Evolutionary conservation across 495 filamentous ascomycete genomes (phyloP).

Genomic region (Parmelia sp.): DNA sequence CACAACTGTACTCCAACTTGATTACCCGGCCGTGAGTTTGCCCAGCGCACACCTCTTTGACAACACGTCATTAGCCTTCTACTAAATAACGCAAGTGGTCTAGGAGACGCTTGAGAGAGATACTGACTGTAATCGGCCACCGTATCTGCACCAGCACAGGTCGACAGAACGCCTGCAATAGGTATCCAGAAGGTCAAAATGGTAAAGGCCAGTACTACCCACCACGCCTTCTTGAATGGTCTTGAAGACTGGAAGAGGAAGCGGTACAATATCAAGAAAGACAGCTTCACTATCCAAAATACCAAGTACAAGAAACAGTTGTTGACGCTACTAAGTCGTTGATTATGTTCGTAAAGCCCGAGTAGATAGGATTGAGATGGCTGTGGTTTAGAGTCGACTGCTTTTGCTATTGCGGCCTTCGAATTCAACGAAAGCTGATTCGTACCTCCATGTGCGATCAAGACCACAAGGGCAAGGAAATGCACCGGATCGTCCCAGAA

Average conservation of each 20-base stretch:
- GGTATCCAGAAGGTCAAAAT: slow-evolving; percentile 11
- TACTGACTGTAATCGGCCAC: slow-evolving; percentile 12
- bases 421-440: slow-evolving; percentile 9
- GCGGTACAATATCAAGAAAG: slow-evolving; percentile 16
- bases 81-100: neutral
- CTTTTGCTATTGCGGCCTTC: neutral
- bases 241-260: slow-evolving; percentile 11
- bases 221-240: slow-evolving; percentile 13
- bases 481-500: slow-evolving; percentile 15
- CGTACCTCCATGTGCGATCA: slow-evolving; percentile 4
- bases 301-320: slow-evolving; percentile 17
- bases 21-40: slow-evolving; percentile 6
- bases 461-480: slow-evolving; percentile 1
- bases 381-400: neutral
- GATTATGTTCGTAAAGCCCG: slow-evolving; percentile 11
- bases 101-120: neutral
- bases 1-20: slow-evolving; percentile 9
- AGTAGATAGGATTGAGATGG: slow-evolving; percentile 7
- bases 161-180: slow-evolving; percentile 9
- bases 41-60: neutral
- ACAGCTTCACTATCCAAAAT: slow-evolving; percentile 13
- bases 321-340: slow-evolving; percentile 5
- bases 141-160: slow-evolving; percentile 10
- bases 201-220: slow-evolving; percentile 12
- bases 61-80: neutral